Evolutionary conservation across 495 filamentous ascomycete genomes (phyloP), one percentile per base, ranked within the genome.

Genomic region (Hypoxylon perforatum): DNA sequence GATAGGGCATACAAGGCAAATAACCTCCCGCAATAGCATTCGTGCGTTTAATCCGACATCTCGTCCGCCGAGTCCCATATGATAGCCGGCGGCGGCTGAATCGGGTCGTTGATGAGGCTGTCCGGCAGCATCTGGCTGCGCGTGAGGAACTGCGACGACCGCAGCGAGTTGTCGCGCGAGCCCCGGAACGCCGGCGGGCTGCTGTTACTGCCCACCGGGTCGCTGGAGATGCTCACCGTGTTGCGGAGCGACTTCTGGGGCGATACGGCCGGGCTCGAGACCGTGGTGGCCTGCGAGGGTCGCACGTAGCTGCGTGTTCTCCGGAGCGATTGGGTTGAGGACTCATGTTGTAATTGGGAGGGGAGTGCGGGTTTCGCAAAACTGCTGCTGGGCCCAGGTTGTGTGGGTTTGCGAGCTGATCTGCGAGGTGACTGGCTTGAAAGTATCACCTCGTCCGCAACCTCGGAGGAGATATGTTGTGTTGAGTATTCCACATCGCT

Each of bases 81-180:
- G 25, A 76, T 71, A 3, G 74, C 52, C 0, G 80, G 82, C 33
- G 80, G 82, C 11, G 57, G 67, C 15, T 76, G 74, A 33, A 83
- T 68, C 67, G 80, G 78, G 60, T 83, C 82, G 35, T 80, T 70
- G 61, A 87, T 28, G 63, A 88, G 65, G 69, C 84, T 87, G 39
- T 85, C 84, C 28, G 81, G 81, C 54, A 85, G 73, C 70, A 86
- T 72, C 71, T 86, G 80, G 48, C 81, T 85, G 42, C 73, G 74
- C 4, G 77, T 80, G 57, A 76, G 59, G 3, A 77, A 73, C 65
- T 83, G 80, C 17, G 80, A 80, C 18, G 78, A 81, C n/a, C 62
- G 51, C 11, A 78, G 51, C 12, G 73, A 76, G 15, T 56, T 69
- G 8, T 62, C 52, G 33, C 69, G 69, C 14, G 68, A 18, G 1